Base-by-base conservation (phyloP, 2,329 filamentous ascomycete genomes). In the Macrophomina pseudophaseolina region DNA sequence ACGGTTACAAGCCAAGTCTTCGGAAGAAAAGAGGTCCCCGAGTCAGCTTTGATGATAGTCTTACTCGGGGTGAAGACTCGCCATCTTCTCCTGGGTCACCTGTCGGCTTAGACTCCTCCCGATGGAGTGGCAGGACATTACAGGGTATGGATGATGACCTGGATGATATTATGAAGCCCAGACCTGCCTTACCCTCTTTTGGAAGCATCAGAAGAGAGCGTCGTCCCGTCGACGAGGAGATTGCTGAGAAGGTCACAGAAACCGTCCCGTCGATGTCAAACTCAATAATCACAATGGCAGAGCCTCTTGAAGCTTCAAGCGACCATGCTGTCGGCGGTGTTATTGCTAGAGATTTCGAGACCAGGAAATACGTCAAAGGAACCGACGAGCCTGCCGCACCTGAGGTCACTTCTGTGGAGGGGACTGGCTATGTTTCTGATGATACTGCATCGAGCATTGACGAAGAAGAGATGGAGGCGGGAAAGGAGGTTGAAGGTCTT, bases 101-200 rank as follows among this genome's bases (percentile, higher is more conserved):
- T n/a, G 49, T n/a, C 30, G 74, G 72, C 49, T 70, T 76, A 6
- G 66, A 68, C n/a, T 69, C 69, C 14, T 75, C 74, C 8, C 84
- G 71, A 85, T 85, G 74, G 86, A 85, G 71, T 58, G 66, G 72
- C 18, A 58, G 60, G 14, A 71, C 71, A 30, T 32, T 54, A 59
- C 63, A 56, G 40, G 64, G 59, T 71, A 86, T 86, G 4, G 72
- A 89, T n/a, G 87, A 91, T 35, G 88, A 91, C 49, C 85, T 89
- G 65, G 84, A 86, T 64, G 83, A 85, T 68, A 80, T 88, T 14
- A 92, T 93, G 89, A 88, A 88, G 70, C 91, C 91, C n/a, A 82
- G 90, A 38, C 90, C 91, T 6, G 88, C 88, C 1, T 79, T 94
- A 44, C 91, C 91, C 1, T 89, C 85, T 1, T 94, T 94, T 75